Evolutionary conservation across 1,139 yeast genomes (phyloP), one percentile per base, ranked within the genome.

Genomic region (Starmera stellimalicola): DNA sequence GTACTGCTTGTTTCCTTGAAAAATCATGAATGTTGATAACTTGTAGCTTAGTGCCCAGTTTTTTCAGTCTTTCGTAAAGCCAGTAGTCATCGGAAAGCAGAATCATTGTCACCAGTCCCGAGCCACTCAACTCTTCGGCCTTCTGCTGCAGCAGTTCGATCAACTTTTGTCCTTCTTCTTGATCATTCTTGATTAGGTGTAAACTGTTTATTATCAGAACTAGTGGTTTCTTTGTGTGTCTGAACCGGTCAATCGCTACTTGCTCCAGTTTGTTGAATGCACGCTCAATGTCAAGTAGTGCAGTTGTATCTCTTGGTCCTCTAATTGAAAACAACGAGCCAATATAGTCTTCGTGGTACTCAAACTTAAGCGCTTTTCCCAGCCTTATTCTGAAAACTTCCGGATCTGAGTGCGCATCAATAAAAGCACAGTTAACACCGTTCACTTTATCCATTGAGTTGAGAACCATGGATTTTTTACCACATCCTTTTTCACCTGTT

Each of bases 321-420:
- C 84, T 60, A 35, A 83, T 79, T n/a, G 85, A 77, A 44, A 83
- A 83, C 36, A 83, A 59, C 0, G 88, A 75, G 0, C 94, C 94
- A 39, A 83, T 75, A 51, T 83, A 83, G 52, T 83, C 94, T 50
- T 83, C 94, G 43, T 71, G 79, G 50, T 69, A 83, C 26, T 77
- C 75, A 53, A 77, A 83, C 43, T 80, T 75, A 32, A 83, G 60
- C 0, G 94, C 91, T 42, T 73, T 70, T 3, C 94, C 94, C 7
- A 83, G 60, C 33, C 94, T 59, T 16, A 83, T 70, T 40, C 94
- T 63, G 51, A 83, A 79, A 34, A 83, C 77, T 52, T 83, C 94
- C 0, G 93, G 87, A 51, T 83, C 94, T 0, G 91, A 81, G 48
- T 82, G 93, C 2, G 94, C 93, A 52, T 83, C 94, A 45, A 83